A percentile compares a stretch with the other conserved stretches of the same genome.
Evolutionary conservation across 768 basidiomycete species (phyloP).

Genomic region (Brasilioporus rufonigricans): DNA sequence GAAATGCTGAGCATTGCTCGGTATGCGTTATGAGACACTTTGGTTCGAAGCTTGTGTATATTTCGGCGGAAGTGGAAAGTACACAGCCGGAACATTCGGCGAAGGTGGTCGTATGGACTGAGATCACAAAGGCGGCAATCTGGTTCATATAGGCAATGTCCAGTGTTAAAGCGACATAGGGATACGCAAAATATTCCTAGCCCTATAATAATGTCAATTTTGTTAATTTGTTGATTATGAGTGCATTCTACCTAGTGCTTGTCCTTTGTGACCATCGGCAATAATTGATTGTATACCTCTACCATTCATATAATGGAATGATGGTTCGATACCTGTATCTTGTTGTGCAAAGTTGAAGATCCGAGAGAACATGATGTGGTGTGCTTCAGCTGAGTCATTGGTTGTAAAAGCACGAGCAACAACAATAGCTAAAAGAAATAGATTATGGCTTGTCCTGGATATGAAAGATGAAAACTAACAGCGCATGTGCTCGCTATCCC

Average conservation of each 20-base stretch:
- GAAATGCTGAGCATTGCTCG: no score
- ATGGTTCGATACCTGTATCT: background rate
- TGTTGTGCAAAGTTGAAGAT: constrained; percentile 6
- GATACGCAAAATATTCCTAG: no score
- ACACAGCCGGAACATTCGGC: background rate
- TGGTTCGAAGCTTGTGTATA: background rate
- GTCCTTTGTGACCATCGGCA: constrained; percentile 1
- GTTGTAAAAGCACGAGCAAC: constrained; percentile 1
- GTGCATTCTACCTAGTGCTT: background rate
- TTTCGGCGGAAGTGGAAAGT: background rate
- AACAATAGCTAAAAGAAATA: background rate
- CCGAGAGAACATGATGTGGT: background rate
- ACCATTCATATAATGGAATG: background rate
- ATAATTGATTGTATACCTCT: constrained; percentile 2
- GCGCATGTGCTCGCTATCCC: background rate
- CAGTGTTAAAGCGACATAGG: no score
- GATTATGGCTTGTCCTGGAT: no score
- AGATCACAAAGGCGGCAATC: background rate
- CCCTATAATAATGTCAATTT: no score
- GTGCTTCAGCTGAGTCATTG: background rate
- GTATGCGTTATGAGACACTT: background rate
- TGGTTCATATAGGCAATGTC: no score
- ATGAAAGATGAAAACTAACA: background rate
- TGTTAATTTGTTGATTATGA: no score
- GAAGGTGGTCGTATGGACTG: background rate